Percentiles rank a stretch among this genome's conserved stretches.
phyloP scores from a whole-genome alignment of 495 filamentous ascomycete species.

The Penicillium coprophilum region DNA sequence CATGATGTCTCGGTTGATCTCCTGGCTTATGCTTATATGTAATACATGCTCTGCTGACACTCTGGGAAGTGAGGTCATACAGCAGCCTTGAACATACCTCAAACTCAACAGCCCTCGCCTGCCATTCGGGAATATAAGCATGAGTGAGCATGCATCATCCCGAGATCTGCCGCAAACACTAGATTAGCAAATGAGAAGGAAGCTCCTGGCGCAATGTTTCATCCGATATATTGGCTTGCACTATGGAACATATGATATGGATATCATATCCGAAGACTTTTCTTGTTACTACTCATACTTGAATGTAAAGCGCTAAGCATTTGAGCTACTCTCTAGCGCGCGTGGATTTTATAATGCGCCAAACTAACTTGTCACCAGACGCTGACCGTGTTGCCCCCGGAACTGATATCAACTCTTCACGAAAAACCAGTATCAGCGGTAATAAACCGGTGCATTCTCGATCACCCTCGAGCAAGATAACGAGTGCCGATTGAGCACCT shows the following conservation, averaged over 20 bases:
- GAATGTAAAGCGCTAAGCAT: neutral
- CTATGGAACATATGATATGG: neutral
- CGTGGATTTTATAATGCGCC: neutral
- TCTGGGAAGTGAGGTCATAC: neutral
- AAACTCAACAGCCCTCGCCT: neutral
- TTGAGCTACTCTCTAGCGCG: neutral
- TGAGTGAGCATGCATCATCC: no score
- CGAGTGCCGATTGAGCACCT: neutral
- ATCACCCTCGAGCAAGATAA: neutral
- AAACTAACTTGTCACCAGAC: neutral
- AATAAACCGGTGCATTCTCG: neutral
- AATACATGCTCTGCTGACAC: neutral
- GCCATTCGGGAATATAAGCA: neutral
- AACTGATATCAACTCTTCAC: neutral
- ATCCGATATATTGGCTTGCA: neutral
- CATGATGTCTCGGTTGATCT: constrained; percentile 2
- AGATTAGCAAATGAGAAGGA: neutral
- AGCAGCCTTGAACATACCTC: neutral
- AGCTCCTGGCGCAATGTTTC: neutral
- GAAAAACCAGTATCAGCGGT: neutral
- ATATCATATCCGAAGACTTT: neutral
- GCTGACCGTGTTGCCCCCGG: neutral
- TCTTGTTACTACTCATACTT: neutral
- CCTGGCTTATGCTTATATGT: neutral
- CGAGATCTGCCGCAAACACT: neutral